Conservation (phyloP, 768 basidiomycete species). For the Leccinum truebloodii region DNA sequence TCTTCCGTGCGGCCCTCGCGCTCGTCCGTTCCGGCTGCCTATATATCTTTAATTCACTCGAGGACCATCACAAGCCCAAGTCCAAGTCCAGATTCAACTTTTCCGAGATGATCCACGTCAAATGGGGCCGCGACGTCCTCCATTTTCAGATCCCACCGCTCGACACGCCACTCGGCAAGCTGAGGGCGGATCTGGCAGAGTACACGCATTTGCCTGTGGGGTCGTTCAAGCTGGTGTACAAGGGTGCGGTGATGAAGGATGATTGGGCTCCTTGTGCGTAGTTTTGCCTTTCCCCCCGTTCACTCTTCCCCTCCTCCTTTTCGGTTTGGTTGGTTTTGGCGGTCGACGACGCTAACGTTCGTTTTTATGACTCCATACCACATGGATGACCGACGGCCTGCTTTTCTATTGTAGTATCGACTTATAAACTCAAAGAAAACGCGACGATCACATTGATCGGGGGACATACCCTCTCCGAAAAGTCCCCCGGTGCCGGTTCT, state of each 20-base stretch:
- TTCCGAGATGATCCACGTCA: conserved; percentile 40
- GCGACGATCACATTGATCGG: conserved; percentile 74
- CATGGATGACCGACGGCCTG: neutral
- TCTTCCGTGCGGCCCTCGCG: conserved; percentile 28
- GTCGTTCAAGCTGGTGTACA: conserved; percentile 85
- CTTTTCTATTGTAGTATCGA: conserved; percentile 50
- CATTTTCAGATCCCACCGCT: conserved; percentile 58
- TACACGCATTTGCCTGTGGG: conserved; percentile 69
- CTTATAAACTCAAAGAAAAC: conserved; percentile 70
- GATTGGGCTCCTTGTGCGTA: conserved; percentile 62
- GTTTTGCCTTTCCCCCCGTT: neutral
- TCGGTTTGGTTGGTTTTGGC: neutral
- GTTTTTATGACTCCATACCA: neutral
- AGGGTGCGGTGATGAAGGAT: conserved; percentile 90
- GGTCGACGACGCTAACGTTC: neutral
- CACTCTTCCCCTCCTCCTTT: neutral
- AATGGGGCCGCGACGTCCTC: conserved; percentile 53
- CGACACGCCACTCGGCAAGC: conserved; percentile 53
- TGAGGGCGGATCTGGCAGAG: conserved; percentile 66
- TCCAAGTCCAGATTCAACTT: neutral
- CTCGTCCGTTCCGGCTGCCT: conserved; percentile 17
- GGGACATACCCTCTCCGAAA: conserved; percentile 29
- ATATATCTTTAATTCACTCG: conserved; percentile 5
- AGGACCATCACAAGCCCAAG: conserved; percentile 20
- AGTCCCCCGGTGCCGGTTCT: neutral